Percentiles rank a stretch among this genome's conserved stretches.
Evolutionary conservation across 1,139 yeast genomes (phyloP).

Genomic region (Torulaspora globosa): DNA sequence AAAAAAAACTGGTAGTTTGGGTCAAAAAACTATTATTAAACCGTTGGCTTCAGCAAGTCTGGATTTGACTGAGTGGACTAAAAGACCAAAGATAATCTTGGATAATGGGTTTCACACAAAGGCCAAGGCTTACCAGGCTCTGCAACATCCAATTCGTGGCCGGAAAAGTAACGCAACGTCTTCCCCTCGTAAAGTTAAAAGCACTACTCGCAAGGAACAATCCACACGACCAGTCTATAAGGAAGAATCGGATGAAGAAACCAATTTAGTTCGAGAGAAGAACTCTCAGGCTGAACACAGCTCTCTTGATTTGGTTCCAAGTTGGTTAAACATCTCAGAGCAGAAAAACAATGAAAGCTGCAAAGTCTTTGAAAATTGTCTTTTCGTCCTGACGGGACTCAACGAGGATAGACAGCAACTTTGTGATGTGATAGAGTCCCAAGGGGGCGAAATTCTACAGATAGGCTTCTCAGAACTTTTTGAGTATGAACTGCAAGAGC

Average conservation of each 20-base stretch:
- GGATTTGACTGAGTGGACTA: conserved; percentile 34
- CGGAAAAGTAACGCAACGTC: conserved; percentile 18
- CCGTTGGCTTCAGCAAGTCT: conserved; percentile 28
- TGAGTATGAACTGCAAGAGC: conserved; percentile 14
- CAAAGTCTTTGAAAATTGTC: conserved; percentile 39
- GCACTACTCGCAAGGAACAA: conserved; percentile 8
- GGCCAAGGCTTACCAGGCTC: conserved; percentile 18
- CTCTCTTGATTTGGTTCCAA: not conserved
- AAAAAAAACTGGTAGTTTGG: conserved; percentile 26
- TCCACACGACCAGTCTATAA: conserved; percentile 12
- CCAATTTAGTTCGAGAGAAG: conserved; percentile 8
- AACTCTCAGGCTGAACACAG: conserved; percentile 8
- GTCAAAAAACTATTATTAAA: conserved; percentile 17
- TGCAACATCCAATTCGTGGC: conserved; percentile 28
- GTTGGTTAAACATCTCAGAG: not conserved
- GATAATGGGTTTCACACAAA: conserved; percentile 16
- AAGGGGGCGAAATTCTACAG: conserved; percentile 55
- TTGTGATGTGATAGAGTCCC: conserved; percentile 38
- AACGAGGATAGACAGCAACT: conserved; percentile 39
- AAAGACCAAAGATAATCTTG: conserved; percentile 27
- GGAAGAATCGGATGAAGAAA: conserved; percentile 15
- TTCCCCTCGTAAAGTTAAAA: conserved; percentile 21
- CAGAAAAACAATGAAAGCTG: not conserved
- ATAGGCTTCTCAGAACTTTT: conserved; percentile 40
- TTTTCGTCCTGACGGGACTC: conserved; percentile 43